Evolutionary conservation across 768 basidiomycete species (phyloP), one percentile per base, ranked within the genome.

Genomic region (Tephrocybe sp.): DNA sequence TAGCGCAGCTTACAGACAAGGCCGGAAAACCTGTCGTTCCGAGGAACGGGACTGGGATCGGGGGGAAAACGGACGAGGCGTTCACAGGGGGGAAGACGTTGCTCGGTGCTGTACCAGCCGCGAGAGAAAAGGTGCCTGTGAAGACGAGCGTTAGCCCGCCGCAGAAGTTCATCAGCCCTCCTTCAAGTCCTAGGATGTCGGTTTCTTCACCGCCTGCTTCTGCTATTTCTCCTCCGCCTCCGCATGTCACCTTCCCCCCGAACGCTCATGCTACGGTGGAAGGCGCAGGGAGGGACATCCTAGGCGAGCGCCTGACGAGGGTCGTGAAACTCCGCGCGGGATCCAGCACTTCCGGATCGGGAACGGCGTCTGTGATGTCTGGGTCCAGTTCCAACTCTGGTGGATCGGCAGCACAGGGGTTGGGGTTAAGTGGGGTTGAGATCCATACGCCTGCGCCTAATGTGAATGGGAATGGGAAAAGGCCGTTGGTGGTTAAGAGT

Each of bases 221-320:
- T 35, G n/a, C 34, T 5, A n/a, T n/a, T 35, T n/a, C 15, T 11
- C 34, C 8, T 35, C 34, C 34, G n/a, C 18, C 7, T 13, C 25
- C 32, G 26, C 38, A 25, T n/a, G n/a, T n/a, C n/a, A n/a, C n/a
- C n/a, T n/a, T n/a, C n/a, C n/a, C n/a, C n/a, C n/a, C n/a, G n/a
- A n/a, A n/a, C n/a, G n/a, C n/a, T 18, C 44, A 43, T 34, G 40
- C n/a, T 40, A 34, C 34, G 37, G 47, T 21, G 39, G 44, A 57
- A 28, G 39, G 69, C 56, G 57, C 61, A 71, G 56, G 74, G 72
- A 57, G 61, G 63, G 25, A n/a, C n/a, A n/a, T n/a, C n/a, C 55
- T 80, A 26, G 67, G 68, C 30, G 76, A 80, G 52, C 62, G 78
- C 35, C 53, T 80, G 55, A 57, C 70, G 24, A 69, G 69, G 42